A percentile compares a stretch with the other conserved stretches of the same genome.
Evolutionary conservation across 2,329 filamentous ascomycete species (phyloP).

Genomic region (Cadophora gregata): DNA sequence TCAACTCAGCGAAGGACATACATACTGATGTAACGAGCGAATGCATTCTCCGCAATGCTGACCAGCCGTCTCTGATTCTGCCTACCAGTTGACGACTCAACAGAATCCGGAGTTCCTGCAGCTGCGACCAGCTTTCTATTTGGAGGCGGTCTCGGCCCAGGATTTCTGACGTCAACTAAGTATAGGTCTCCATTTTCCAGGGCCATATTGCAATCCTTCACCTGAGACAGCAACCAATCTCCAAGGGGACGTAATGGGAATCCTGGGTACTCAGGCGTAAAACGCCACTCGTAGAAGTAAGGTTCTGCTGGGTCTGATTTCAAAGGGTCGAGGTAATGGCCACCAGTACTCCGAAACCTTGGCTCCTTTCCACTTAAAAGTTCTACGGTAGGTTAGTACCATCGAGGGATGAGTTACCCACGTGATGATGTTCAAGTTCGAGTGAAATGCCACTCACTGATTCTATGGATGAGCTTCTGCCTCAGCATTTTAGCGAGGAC

Average conservation of each 20-base stretch:
- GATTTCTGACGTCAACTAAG: slow-evolving; percentile 14
- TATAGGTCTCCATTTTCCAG: slow-evolving; percentile 17
- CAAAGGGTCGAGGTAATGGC: slow-evolving; percentile 2
- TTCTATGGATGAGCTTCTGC: slow-evolving; percentile 11
- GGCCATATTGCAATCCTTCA: slow-evolving; percentile 13
- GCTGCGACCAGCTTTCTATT: not conserved
- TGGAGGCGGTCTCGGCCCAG: not conserved
- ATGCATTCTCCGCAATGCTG: slow-evolving; percentile 1
- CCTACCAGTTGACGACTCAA: not conserved
- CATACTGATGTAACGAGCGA: slow-evolving; percentile 7
- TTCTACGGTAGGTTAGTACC: not conserved
- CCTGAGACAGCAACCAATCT: not conserved
- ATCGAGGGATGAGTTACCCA: not conserved
- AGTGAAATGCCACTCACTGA: not conserved
- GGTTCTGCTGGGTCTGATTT: slow-evolving; percentile 8
- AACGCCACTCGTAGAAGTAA: slow-evolving; percentile 16
- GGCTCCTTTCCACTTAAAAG: slow-evolving; percentile 1
- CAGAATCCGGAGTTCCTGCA: not conserved
- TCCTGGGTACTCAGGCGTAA: slow-evolving; percentile 14
- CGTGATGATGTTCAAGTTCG: not conserved
- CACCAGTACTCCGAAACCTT: not conserved
- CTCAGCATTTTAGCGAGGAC: slow-evolving; percentile 15
- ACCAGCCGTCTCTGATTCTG: slow-evolving; percentile 4
- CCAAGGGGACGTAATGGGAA: slow-evolving; percentile 5
- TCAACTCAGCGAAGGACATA: too few species aligned